Conservation (phyloP, 2,329 filamentous ascomycete genomes). For the Arthrobotrys sinensis region DNA sequence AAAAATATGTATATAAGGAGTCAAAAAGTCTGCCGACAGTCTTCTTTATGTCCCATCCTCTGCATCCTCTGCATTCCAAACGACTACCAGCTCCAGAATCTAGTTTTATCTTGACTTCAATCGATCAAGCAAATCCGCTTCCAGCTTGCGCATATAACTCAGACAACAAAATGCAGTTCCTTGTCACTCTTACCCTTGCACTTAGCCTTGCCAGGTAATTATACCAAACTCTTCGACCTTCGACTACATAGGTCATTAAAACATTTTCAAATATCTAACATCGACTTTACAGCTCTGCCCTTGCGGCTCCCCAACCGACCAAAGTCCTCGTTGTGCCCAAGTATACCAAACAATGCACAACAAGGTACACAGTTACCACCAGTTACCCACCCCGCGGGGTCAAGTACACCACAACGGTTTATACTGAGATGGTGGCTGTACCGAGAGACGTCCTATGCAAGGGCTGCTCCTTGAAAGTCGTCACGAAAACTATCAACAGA, state of each 20-base stretch:
- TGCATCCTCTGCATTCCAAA: background rate
- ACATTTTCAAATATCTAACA: background rate
- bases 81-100: background rate
- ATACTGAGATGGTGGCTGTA: constrained; percentile 14
- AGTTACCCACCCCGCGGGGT: constrained; percentile 18
- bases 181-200: constrained; percentile 26
- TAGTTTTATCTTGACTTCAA: background rate
- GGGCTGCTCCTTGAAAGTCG: constrained; percentile 19
- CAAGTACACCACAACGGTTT: constrained; percentile 30
- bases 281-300: constrained; percentile 3
- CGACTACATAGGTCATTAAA: background rate
- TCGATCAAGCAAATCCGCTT: no score
- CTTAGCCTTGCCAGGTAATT: constrained; percentile 37
- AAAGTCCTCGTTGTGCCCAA: background rate
- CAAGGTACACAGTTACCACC: constrained; percentile 36
- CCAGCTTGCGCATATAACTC: no score
- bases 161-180: constrained; percentile 39
- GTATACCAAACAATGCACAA: constrained; percentile 19
- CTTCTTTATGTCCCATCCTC: background rate
- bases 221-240: background rate
- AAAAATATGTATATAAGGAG: background rate
- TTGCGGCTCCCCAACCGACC: constrained; percentile 11
- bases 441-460: constrained; percentile 40
- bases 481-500: constrained; percentile 23
- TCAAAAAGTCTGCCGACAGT: background rate